Conservation (phyloP, 306 rosid species). For the Castanea mollissima region DNA sequence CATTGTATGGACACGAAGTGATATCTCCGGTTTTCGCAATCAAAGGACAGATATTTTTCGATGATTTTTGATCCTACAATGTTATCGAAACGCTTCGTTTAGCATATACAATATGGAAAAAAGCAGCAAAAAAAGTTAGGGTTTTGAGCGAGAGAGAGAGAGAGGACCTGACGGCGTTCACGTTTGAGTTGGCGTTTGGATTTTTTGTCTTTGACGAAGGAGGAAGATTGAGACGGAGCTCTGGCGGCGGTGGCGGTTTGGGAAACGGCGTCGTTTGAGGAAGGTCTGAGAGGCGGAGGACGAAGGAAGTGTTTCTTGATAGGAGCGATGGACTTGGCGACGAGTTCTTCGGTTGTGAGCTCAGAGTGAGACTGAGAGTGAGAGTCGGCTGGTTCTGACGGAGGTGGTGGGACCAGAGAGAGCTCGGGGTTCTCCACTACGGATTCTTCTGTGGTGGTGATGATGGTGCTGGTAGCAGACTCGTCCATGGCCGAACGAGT, state of each 20-base stretch:
- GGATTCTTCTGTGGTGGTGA: too few relatives aligned
- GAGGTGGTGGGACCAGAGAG: neutral
- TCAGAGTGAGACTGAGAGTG: neutral
- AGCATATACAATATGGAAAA: too few relatives aligned
- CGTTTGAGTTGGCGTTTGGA: conserved; percentile 97
- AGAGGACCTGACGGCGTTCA: conserved; percentile 72
- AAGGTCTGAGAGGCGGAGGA: conserved; percentile 55
- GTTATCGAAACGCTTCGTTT: neutral
- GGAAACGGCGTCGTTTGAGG: conserved; percentile 31
- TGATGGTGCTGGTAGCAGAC: neutral
- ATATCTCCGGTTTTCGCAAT: conserved; percentile 74
- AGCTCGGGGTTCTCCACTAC: conserved; percentile 5
- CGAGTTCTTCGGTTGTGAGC: conserved; percentile 64
- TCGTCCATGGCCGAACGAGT: conserved; percentile 37
- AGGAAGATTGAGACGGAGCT: conserved; percentile 9
- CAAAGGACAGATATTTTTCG: conserved; percentile 59
- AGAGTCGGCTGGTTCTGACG: conserved; percentile 6
- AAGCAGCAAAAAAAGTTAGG: too few relatives aligned
- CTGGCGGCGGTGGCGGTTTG: conserved; percentile 24
- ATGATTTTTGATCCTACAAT: conserved; percentile 65
- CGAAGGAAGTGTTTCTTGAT: conserved; percentile 62
- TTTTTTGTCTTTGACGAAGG: conserved; percentile 66
- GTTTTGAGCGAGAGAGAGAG: neutral
- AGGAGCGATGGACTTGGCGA: conserved; percentile 74
- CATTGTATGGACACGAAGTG: conserved; percentile 60